These are phyloP conservation scores for Cercophora sp. DNA, from an alignment of 495 filamentous ascomycete species.

Conservation along the genomic window DNA sequence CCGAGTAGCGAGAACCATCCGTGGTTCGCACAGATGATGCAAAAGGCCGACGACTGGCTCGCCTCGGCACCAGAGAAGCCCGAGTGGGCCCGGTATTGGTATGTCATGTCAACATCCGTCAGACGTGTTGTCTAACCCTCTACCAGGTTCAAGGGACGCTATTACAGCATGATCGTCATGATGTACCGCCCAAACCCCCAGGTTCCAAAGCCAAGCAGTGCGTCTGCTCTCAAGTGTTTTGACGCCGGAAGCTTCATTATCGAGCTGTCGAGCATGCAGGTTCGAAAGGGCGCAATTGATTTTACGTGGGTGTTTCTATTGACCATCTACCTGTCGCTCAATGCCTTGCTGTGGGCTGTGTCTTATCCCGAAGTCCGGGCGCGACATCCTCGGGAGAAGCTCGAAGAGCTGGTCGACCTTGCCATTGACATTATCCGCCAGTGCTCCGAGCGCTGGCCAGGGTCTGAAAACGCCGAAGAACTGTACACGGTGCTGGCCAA, in stretches of 20 bases:
- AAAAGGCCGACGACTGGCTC: constrained; percentile 70
- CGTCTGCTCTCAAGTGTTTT: constrained; percentile 73
- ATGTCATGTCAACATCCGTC: constrained; percentile 13
- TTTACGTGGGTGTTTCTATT: constrained; percentile 90
- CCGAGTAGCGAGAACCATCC: constrained; percentile 72
- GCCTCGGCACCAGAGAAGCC: constrained; percentile 42
- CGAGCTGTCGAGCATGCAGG: constrained; percentile 69
- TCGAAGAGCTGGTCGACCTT: constrained; percentile 63
- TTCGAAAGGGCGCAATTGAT: constrained; percentile 68
- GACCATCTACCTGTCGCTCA: constrained; percentile 79
- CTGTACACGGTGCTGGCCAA: constrained; percentile 76
- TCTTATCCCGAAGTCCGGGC: constrained; percentile 78
- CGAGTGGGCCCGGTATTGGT: constrained; percentile 52
- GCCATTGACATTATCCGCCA: constrained; percentile 70
- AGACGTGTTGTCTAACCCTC: neutral
- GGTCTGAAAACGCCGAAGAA: constrained; percentile 73
- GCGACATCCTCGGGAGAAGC: constrained; percentile 62
- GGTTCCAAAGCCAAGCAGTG: constrained; percentile 72
- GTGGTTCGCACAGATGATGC: constrained; percentile 79
- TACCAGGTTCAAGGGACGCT: constrained; percentile 69
- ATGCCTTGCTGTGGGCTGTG: constrained; percentile 82
- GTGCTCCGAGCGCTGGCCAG: constrained; percentile 82
- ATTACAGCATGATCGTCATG: constrained; percentile 79
- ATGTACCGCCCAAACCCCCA: constrained; percentile 86
- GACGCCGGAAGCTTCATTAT: constrained; percentile 79